Evolutionary conservation across 2,329 filamentous ascomycete species (phyloP).

Genomic region (Zelopaecilomyces penicillatus): DNA sequence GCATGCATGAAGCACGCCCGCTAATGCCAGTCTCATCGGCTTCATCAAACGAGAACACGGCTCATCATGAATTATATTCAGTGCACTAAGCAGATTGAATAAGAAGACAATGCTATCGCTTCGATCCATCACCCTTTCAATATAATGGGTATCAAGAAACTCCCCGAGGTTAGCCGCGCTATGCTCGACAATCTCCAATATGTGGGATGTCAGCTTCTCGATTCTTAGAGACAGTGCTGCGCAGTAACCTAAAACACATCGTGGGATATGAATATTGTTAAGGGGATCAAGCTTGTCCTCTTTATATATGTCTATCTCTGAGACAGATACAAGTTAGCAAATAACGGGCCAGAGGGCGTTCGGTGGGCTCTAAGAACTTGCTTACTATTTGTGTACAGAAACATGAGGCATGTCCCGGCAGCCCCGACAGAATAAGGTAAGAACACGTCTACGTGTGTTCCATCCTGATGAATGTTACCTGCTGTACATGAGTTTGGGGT

Average conservation of each 20-base stretch:
- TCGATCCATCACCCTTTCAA: conserved; percentile 11
- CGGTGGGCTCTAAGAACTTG: neutral
- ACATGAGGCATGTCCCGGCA: conserved; percentile 23
- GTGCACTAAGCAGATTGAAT: conserved; percentile 19
- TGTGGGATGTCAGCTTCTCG: conserved; percentile 16
- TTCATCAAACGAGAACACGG: conserved; percentile 17
- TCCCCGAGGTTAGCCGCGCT: conserved; percentile 16
- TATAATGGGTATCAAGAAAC: conserved; percentile 12
- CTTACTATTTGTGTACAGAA: conserved; percentile 28
- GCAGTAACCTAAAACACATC: conserved; percentile 25
- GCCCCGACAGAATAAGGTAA: conserved; percentile 17
- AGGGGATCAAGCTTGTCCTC: conserved; percentile 15
- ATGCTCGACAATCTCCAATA: conserved; percentile 20
- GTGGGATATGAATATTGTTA: conserved; percentile 21
- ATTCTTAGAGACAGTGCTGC: conserved; percentile 22
- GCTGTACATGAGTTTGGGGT: neutral
- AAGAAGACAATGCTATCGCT: conserved; percentile 15
- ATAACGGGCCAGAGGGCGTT: neutral
- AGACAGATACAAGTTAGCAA: neutral
- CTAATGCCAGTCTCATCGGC: conserved; percentile 24
- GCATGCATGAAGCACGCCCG: conserved; percentile 19
- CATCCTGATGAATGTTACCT: conserved; percentile 17
- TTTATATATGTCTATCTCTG: conserved; percentile 23
- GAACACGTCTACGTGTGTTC: conserved; percentile 17
- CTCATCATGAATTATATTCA: conserved; percentile 21